phyloP scores from a whole-genome alignment of 1,284 basidiomycete genomes.

The Cutaneotrichosporon dermatis region DNA sequence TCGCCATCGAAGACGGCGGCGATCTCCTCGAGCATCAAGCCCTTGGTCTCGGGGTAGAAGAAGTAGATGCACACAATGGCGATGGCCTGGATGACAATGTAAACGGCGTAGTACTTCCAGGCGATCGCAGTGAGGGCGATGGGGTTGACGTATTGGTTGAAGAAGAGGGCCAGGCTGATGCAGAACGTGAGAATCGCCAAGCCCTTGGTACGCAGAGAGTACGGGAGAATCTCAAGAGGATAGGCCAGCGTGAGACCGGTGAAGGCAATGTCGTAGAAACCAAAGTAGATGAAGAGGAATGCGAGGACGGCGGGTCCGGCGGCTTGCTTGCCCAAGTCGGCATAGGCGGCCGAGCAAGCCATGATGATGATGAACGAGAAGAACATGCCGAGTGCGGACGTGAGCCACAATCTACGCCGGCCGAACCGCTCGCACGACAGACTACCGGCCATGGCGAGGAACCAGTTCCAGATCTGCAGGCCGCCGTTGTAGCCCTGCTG shows the following conservation, averaged over 20 bases:
- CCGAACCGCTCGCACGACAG: conserved; percentile 24
- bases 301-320: conserved; percentile 24
- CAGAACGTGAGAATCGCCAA: conserved; percentile 6
- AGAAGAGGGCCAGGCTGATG: neutral
- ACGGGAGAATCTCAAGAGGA: conserved; percentile 24
- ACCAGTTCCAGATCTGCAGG: conserved; percentile 23
- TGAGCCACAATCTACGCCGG: conserved; percentile 25
- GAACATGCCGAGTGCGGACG: conserved; percentile 18
- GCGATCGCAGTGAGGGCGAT: conserved; percentile 23
- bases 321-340: conserved; percentile 14
- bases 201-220: conserved; percentile 17
- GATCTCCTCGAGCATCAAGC: conserved; percentile 26
- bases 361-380: conserved; percentile 20
- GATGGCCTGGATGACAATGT: conserved; percentile 21
- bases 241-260: conserved; percentile 16
- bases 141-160: conserved; percentile 26
- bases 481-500: conserved; percentile 21
- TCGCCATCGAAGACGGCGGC: conserved; percentile 22
- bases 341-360: conserved; percentile 17
- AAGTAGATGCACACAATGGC: conserved; percentile 18
- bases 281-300: conserved; percentile 26
- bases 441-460: conserved; percentile 18
- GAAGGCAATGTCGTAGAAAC: conserved; percentile 11
- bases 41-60: conserved; percentile 29
- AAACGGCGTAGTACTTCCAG: conserved; percentile 39